phyloP scores from a whole-genome alignment of 768 basidiomycete species.

The Trametes punicea region DNA sequence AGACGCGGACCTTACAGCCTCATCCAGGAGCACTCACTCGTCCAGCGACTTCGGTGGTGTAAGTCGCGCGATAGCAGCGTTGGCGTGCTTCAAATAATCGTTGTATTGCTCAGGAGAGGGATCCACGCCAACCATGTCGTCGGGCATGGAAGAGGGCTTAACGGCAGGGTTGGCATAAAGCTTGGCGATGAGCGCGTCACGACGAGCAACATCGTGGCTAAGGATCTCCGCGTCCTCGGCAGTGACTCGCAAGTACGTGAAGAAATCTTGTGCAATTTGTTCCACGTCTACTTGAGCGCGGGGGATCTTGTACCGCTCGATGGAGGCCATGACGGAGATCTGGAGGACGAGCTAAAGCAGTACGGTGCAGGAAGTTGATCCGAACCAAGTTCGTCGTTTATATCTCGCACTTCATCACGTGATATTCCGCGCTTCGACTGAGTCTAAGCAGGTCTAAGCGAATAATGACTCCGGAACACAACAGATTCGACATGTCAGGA shows the following conservation, averaged over 20 bases:
- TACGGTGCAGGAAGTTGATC: too few relatives aligned
- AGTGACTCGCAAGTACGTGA: neutral
- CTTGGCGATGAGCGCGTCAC: neutral
- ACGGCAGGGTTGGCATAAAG: neutral
- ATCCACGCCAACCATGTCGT: neutral
- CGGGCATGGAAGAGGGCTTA: neutral
- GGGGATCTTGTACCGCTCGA: constrained; percentile 2
- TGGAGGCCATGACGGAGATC: neutral
- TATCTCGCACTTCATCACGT: too few relatives aligned
- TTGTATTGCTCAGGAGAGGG: neutral
- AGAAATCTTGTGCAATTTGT: neutral
- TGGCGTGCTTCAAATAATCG: neutral
- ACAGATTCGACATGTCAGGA: too few relatives aligned
- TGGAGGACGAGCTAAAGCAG: too few relatives aligned
- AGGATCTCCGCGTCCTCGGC: neutral
- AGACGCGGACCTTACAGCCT: neutral
- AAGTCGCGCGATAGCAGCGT: neutral
- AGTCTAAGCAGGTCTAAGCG: too few relatives aligned
- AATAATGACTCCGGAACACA: too few relatives aligned
- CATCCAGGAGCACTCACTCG: neutral
- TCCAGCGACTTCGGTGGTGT: neutral
- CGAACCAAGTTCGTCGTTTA: too few relatives aligned
- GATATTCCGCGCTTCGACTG: too few relatives aligned
- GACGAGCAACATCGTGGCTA: neutral
- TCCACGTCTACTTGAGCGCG: constrained; percentile 5